These are phyloP conservation scores for Gastroboletus turbinatus DNA, from an alignment of 1,284 basidiomycete genomes.

Conservation along the genomic window DNA sequence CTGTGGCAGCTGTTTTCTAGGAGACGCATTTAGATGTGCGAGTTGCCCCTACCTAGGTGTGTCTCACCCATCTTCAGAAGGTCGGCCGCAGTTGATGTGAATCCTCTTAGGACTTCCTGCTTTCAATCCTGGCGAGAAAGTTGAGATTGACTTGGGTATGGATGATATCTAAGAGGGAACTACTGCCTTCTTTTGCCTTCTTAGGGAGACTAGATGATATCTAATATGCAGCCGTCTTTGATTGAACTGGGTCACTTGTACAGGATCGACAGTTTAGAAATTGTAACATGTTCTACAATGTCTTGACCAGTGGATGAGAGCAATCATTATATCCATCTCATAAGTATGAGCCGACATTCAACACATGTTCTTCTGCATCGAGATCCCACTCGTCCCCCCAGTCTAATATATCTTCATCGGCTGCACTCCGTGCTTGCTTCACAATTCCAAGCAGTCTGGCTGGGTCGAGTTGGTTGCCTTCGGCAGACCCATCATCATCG, in stretches of 20 bases:
- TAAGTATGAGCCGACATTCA: neutral
- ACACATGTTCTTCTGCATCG: conserved; percentile 15
- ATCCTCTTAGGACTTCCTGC: conserved; percentile 77
- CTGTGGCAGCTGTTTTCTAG: conserved; percentile 97
- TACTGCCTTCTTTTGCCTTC: neutral
- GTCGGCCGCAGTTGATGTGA: conserved; percentile 6
- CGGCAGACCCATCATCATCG: conserved; percentile 37
- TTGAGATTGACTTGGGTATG: conserved; percentile 83
- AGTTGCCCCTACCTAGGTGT: conserved; percentile 94
- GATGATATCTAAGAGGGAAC: conserved; percentile 70
- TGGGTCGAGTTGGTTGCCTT: conserved; percentile 45
- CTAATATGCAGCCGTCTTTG: conserved; percentile 34
- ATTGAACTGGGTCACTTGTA: neutral
- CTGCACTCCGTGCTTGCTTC: conserved; percentile 39
- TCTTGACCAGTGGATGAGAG: neutral
- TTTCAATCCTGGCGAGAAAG: conserved; percentile 98
- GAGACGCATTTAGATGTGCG: conserved; percentile 96
- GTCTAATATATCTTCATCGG: conserved; percentile 56
- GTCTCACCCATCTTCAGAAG: conserved; percentile 32
- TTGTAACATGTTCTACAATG: conserved; percentile 2
- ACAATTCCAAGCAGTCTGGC: conserved; percentile 51
- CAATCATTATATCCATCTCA: neutral
- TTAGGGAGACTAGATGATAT: conserved; percentile 59
- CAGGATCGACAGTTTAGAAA: neutral
- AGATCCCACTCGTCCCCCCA: conserved; percentile 59